phyloP scores from a whole-genome alignment of 1,284 basidiomycete genomes.

The Chiua sp. region DNA sequence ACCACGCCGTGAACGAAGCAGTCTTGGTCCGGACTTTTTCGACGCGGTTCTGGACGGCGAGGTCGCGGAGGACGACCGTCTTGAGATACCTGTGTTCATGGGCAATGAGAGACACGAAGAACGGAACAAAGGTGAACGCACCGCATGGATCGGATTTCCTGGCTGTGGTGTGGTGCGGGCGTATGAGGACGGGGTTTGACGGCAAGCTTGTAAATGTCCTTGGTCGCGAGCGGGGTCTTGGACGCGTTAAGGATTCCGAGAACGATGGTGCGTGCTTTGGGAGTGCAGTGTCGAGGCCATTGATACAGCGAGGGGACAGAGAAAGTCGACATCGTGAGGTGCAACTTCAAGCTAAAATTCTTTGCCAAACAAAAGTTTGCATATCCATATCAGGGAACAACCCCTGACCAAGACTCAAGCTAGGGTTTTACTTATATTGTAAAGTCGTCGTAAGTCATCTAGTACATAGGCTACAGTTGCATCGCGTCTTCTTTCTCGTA shows the following conservation, averaged over 20 bases:
- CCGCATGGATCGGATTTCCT: constrained; percentile 59
- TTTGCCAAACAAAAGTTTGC: no score
- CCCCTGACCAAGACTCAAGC: no score
- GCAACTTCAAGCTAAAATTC: no score
- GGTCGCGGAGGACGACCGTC: constrained; percentile 51
- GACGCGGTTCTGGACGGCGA: constrained; percentile 49
- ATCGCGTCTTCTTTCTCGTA: constrained; percentile 85
- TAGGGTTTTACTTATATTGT: no score
- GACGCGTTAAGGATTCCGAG: constrained; percentile 21
- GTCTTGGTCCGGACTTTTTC: constrained; percentile 47
- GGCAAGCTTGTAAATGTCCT: constrained; percentile 32
- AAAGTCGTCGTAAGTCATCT: no score
- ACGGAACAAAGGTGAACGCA: constrained; percentile 29
- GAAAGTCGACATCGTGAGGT: constrained; percentile 25
- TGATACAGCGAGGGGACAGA: constrained; percentile 27
- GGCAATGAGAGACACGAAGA: no score
- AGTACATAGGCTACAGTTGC: constrained; percentile 56
- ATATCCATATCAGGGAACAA: constrained; percentile 8
- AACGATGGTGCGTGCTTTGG: constrained; percentile 27
- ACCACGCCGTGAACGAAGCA: constrained; percentile 39
- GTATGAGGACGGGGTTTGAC: constrained; percentile 10
- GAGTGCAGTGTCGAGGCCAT: constrained; percentile 33
- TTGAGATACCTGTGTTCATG: constrained; percentile 58
- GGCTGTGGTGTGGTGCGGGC: constrained; percentile 45
- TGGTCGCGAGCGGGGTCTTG: constrained; percentile 31